These are phyloP conservation scores for Chrysanthemum seticuspe DNA, from an alignment of 129 eudicot species.

Conservation along the genomic window DNA sequence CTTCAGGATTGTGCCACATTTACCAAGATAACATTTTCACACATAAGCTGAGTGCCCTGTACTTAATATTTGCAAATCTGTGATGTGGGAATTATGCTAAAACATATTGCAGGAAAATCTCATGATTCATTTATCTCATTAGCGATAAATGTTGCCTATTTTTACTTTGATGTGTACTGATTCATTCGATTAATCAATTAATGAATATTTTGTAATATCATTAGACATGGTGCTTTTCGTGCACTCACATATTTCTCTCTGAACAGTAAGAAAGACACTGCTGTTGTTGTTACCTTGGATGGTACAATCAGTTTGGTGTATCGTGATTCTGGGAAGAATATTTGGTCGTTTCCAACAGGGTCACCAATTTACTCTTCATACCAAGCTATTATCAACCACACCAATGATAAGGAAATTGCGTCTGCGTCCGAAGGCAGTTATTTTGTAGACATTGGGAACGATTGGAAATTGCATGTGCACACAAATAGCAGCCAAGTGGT, in stretches of 20 bases:
- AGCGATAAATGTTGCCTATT: background rate
- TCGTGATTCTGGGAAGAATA: constrained; percentile 47
- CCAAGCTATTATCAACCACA: constrained; percentile 53
- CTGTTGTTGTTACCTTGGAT: constrained; percentile 73
- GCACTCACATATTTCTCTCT: constrained; percentile 19
- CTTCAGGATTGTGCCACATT: background rate
- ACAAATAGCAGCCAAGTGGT: constrained; percentile 58
- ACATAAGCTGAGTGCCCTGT: constrained; percentile 4
- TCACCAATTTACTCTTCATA: constrained; percentile 75
- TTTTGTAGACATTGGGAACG: constrained; percentile 76
- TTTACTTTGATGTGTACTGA: background rate
- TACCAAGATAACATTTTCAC: background rate
- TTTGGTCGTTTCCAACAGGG: constrained; percentile 91
- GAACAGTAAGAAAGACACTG: constrained; percentile 59
- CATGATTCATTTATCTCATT: background rate
- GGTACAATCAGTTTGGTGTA: constrained; percentile 68
- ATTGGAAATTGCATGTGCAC: constrained; percentile 73
- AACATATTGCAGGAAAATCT: background rate
- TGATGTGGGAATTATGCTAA: background rate
- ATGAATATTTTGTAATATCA: constrained; percentile 7
- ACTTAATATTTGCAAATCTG: background rate
- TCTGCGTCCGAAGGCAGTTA: constrained; percentile 42
- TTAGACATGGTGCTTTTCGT: constrained; percentile 11
- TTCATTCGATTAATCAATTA: background rate
- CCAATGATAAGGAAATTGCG: constrained; percentile 45